Conservation (phyloP, 495 filamentous ascomycete genomes). For the Aspergillus asperescens region DNA sequence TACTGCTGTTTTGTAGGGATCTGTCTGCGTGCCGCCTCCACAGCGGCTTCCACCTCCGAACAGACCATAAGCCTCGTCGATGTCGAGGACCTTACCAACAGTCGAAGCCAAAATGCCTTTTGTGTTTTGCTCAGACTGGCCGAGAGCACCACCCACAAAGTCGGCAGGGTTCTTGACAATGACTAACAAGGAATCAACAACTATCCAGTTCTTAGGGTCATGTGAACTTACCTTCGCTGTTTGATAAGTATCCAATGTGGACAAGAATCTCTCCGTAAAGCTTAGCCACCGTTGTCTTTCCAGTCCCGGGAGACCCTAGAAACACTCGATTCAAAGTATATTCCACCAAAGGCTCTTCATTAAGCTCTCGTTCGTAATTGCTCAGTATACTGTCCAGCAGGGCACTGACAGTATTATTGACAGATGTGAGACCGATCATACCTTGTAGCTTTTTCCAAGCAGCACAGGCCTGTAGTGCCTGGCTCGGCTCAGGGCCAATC, state of each 20-base stretch:
- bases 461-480: slow-evolving; percentile 40
- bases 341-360: slow-evolving; percentile 50
- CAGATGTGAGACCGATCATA: slow-evolving; percentile 54
- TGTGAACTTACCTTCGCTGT: slow-evolving; percentile 57
- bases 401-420: slow-evolving; percentile 56
- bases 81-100: slow-evolving; percentile 67
- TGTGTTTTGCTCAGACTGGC: slow-evolving; percentile 64
- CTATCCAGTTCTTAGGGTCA: no score
- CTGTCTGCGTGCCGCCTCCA: slow-evolving; percentile 24
- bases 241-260: slow-evolving; percentile 54
- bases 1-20: slow-evolving; percentile 60
- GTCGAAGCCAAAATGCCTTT: slow-evolving; percentile 64
- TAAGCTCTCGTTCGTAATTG: slow-evolving; percentile 60
- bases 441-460: slow-evolving; percentile 57
- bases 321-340: slow-evolving; percentile 68
- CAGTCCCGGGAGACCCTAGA: slow-evolving; percentile 64
- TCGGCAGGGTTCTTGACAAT: slow-evolving; percentile 68
- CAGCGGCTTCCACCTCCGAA: slow-evolving; percentile 26
- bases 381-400: slow-evolving; percentile 54
- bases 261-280: slow-evolving; percentile 63
- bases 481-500: slow-evolving; percentile 49
- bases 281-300: slow-evolving; percentile 73
- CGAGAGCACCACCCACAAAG: slow-evolving; percentile 60
- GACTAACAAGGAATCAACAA: slow-evolving; percentile 32
- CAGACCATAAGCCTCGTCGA: slow-evolving; percentile 69